Conservation (phyloP, 2,329 filamentous ascomycete species). For the Colletotrichum falcatum region DNA sequence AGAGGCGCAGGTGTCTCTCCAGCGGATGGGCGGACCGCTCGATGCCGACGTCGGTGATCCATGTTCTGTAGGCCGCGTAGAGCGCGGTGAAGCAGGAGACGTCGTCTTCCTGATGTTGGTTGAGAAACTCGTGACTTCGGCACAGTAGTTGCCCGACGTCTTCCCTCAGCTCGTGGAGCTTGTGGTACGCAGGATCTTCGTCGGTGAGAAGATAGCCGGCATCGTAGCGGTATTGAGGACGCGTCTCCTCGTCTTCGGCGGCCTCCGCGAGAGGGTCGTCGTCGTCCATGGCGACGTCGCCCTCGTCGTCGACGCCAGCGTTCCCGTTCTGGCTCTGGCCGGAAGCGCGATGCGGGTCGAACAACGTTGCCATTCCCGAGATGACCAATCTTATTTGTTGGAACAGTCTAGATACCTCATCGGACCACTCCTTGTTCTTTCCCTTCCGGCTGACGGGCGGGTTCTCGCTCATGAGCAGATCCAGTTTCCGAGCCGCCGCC, state of each 20-base stretch:
- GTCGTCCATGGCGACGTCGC: slow-evolving; percentile 53
- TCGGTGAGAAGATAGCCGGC: slow-evolving; percentile 83
- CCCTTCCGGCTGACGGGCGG: slow-evolving; percentile 90
- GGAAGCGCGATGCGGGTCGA: slow-evolving; percentile 82
- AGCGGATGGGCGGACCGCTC: slow-evolving; percentile 94
- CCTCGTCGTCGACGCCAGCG: slow-evolving; percentile 62
- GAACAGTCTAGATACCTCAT: slow-evolving; percentile 91
- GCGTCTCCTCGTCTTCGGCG: slow-evolving; percentile 83
- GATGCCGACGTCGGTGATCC: slow-evolving; percentile 98
- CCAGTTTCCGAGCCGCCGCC: slow-evolving; percentile 79
- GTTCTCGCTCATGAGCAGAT: slow-evolving; percentile 82
- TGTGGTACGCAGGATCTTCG: slow-evolving; percentile 71
- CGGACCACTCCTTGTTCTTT: slow-evolving; percentile 98
- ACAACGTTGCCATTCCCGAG: slow-evolving; percentile 89
- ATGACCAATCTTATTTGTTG: slow-evolving; percentile 89
- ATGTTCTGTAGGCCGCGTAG: slow-evolving; percentile 92
- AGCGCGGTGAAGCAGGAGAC: slow-evolving; percentile 94
- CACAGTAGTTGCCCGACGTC: slow-evolving; percentile 85
- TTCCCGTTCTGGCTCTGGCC: slow-evolving; percentile 54
- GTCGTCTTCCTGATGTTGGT: slow-evolving; percentile 89
- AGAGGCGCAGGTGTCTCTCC: slow-evolving; percentile 85
- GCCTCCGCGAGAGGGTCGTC: slow-evolving; percentile 71
- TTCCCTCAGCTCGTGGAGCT: slow-evolving; percentile 85
- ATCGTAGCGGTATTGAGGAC: slow-evolving; percentile 88
- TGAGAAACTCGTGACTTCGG: slow-evolving; percentile 85